Evolutionary conservation across 2,329 filamentous ascomycete species (phyloP).

Genomic region (Talaromyces atroroseus): DNA sequence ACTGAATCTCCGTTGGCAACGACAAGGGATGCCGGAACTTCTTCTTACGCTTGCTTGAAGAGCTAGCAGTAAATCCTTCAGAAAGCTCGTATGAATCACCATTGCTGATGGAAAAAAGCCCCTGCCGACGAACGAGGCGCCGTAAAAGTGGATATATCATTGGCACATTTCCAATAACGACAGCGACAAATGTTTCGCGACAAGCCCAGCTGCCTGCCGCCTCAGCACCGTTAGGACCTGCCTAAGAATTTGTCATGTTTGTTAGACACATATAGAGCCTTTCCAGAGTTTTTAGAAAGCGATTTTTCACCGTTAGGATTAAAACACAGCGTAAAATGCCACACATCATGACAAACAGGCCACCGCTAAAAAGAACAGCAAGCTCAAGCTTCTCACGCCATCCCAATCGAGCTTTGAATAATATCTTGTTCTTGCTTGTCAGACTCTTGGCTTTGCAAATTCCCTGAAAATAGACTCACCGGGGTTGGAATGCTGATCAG

Average conservation of each 20-base stretch:
- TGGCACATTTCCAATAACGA: conserved; percentile 39
- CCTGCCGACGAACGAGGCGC: conserved; percentile 6
- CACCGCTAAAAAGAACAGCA: conserved; percentile 51
- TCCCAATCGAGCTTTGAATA: conserved; percentile 49
- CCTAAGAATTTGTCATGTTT: conserved; percentile 11
- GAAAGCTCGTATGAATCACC: neutral
- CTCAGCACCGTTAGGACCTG: conserved; percentile 34
- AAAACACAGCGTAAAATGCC: conserved; percentile 31
- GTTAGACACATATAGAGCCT: neutral
- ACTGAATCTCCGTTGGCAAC: conserved; percentile 26
- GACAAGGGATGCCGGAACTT: conserved; percentile 29
- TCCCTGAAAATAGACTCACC: neutral
- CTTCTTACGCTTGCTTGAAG: conserved; percentile 14
- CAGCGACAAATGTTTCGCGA: conserved; percentile 43
- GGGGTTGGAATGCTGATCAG: conserved; percentile 55
- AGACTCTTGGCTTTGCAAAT: neutral
- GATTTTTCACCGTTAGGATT: neutral
- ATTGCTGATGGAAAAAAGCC: neutral
- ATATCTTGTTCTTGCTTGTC: conserved; percentile 34
- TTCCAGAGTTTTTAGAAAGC: too few species aligned
- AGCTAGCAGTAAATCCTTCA: neutral
- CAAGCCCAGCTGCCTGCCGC: conserved; percentile 42
- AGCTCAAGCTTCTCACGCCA: conserved; percentile 49
- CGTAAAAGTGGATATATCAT: conserved; percentile 38
- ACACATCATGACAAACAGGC: conserved; percentile 51